These are phyloP conservation scores for Diutina rugosa DNA, from an alignment of 1,139 yeast genomes.

Conservation along the genomic window DNA sequence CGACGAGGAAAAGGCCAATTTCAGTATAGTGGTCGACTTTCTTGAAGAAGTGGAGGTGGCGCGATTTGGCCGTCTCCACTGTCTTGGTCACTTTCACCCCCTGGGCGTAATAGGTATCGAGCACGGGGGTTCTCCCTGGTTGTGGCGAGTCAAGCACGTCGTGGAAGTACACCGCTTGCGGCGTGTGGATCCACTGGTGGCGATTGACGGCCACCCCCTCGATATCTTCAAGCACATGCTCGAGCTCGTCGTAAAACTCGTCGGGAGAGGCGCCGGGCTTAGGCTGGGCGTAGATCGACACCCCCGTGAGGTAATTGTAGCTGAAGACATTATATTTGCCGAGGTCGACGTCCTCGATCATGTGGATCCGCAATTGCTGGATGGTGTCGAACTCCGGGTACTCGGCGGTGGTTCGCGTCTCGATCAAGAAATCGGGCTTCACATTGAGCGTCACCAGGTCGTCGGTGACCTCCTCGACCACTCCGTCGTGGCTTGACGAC, in stretches of 20 bases:
- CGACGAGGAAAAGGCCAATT: slow-evolving; percentile 22
- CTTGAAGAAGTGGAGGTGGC: not conserved
- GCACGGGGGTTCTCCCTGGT: not conserved
- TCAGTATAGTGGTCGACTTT: slow-evolving; percentile 12
- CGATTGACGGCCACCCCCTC: slow-evolving; percentile 9
- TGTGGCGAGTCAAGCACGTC: slow-evolving; percentile 4
- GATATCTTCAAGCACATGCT: slow-evolving; percentile 8
- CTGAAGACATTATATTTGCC: slow-evolving; percentile 11
- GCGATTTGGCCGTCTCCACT: not conserved
- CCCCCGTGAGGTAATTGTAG: slow-evolving; percentile 13
- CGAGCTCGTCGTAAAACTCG: slow-evolving; percentile 12
- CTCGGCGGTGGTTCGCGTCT: not conserved
- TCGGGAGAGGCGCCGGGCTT: slow-evolving; percentile 7
- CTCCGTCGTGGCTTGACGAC: not conserved
- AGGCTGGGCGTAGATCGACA: slow-evolving; percentile 18
- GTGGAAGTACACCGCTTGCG: slow-evolving; percentile 11
- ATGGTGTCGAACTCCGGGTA: slow-evolving; percentile 3
- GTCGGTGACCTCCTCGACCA: not conserved
- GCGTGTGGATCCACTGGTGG: slow-evolving; percentile 11
- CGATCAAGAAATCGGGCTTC: not conserved
- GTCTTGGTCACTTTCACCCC: not conserved
- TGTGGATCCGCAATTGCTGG: slow-evolving; percentile 14
- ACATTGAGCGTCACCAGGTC: not conserved
- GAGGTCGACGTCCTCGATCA: slow-evolving; percentile 5
- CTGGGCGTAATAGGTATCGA: not conserved